phyloP scores from a whole-genome alignment of 768 basidiomycete genomes.

The Trametes gibbosa region DNA sequence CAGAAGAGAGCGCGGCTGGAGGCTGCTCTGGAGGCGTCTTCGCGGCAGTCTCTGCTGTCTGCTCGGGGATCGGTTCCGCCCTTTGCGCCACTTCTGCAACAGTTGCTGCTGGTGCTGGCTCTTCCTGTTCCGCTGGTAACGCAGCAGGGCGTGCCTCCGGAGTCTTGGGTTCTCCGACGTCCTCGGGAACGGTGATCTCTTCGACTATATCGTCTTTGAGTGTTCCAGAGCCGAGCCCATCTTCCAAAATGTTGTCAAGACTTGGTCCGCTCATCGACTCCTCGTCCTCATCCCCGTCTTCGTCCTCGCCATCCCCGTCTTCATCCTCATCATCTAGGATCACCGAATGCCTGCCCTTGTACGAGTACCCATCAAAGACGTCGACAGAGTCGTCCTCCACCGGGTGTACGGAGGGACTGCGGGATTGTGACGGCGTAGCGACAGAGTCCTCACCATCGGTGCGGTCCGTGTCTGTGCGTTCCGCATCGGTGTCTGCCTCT shows the following conservation, averaged over 20 bases:
- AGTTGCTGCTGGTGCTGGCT: background rate
- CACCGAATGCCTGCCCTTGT: conserved; percentile 82
- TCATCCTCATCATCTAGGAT: conserved; percentile 72
- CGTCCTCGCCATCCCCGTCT: conserved; percentile 49
- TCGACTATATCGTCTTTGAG: conserved; percentile 6
- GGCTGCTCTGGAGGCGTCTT: conserved; percentile 21
- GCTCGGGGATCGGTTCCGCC: background rate
- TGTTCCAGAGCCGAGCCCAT: conserved; percentile 9
- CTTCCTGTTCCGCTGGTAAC: conserved; percentile 28
- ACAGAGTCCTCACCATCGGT: conserved; percentile 75
- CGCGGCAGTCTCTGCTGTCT: conserved; percentile 8
- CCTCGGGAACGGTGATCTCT: conserved; percentile 36
- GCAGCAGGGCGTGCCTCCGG: conserved; percentile 60
- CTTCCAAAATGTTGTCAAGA: conserved; percentile 22
- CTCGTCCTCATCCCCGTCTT: conserved; percentile 33
- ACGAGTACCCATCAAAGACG: conserved; percentile 93
- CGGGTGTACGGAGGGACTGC: conserved; percentile 65
- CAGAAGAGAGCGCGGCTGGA: conserved; percentile 14
- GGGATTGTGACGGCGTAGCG: conserved; percentile 77
- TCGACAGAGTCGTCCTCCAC: conserved; percentile 57
- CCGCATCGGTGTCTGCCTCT: conserved; percentile 66
- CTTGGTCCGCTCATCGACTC: conserved; percentile 21
- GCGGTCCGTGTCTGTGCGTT: conserved; percentile 67
- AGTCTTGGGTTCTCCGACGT: conserved; percentile 60
- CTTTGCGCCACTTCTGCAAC: background rate